Evolutionary conservation across 108 stramenopile genomes (phyloP).

Genomic region (Aurantiochytrium sp.): DNA sequence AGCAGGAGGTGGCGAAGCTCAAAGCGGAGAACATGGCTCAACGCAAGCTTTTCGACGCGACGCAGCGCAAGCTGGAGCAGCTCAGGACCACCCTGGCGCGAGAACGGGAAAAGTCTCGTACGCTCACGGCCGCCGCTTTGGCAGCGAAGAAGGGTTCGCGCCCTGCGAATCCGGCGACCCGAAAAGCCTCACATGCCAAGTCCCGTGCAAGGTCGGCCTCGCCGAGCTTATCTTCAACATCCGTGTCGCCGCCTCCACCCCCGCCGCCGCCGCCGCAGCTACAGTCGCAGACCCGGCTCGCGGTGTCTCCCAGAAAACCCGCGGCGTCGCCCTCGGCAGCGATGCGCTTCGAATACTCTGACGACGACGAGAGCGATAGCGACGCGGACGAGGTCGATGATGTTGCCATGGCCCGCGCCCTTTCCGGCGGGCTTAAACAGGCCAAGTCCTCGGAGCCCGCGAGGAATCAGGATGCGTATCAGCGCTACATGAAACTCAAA

Average conservation of each 20-base stretch:
- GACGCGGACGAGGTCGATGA: too few species aligned
- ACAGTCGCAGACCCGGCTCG: too few species aligned
- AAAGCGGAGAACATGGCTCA: background rate
- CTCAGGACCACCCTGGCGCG: background rate
- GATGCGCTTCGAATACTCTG: too few species aligned
- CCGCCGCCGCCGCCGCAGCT: too few species aligned
- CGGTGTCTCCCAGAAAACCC: too few species aligned
- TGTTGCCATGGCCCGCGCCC: too few species aligned
- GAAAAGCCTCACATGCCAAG: background rate
- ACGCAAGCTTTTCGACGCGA: background rate
- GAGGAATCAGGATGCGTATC: background rate
- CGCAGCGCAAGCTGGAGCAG: background rate
- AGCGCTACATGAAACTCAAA: background rate
- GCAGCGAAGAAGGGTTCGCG: background rate
- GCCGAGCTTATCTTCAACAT: too few species aligned
- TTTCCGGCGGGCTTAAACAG: background rate
- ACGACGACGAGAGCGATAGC: too few species aligned
- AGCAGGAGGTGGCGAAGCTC: background rate
- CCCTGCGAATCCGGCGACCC: background rate
- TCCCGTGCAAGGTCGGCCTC: too few species aligned
- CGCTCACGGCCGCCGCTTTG: background rate
- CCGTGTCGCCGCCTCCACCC: background rate
- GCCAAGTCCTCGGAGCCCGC: background rate
- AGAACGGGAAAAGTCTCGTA: background rate
- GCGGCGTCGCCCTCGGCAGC: too few species aligned